Evolutionary conservation across 345 rosid species (phyloP), one percentile per base, ranked within the genome.

Genomic region (Hibiscus mutabilis): DNA sequence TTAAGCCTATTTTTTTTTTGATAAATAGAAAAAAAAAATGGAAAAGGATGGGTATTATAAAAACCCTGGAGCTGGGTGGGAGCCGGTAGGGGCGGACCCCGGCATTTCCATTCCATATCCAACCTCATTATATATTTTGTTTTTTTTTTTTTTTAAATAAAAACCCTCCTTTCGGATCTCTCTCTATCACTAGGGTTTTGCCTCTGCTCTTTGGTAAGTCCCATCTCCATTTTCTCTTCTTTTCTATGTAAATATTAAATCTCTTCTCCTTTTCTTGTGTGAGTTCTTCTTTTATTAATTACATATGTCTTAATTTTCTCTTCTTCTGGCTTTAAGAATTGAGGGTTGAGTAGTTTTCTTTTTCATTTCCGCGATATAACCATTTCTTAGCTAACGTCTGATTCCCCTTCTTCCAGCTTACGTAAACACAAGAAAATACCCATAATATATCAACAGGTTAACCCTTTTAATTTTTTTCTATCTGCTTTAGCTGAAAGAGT

Each of bases 181-280:
- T 21, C 31, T 12, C 18, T 64, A n/a, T 46, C 51, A 24, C 69
- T 66, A 46, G 69, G 69, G 56, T 66, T 66, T 66, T 66, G 19
- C 69, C 5, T 44, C 69, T 64, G 68, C 68, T 40, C 29, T 19
- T 22, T 14, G 7, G 69, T 66, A 66, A 46, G 58, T 66, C 16
- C 15, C 19, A 14, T 0, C 2, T 42, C 69, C 33, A 2, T 22
- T 21, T 10, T 1, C 69, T 22, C 33, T 21, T 44, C 18, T 22
- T 13, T 21, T 5, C 19, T 13, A n/a, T 62, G 25, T 35, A n/a
- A 62, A 10, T 21, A 4, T 3, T 47, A 21, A 21, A 4, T 47
- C 1, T 5, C 0, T 55, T 66, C 13, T 24, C 16, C 15, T 16
- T 25, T 11, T 13, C 3, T 31, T 44, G 16, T 22, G 6, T 12